phyloP scores from a whole-genome alignment of 2,329 filamentous ascomycete species.

The Diaporthe caulivora region DNA sequence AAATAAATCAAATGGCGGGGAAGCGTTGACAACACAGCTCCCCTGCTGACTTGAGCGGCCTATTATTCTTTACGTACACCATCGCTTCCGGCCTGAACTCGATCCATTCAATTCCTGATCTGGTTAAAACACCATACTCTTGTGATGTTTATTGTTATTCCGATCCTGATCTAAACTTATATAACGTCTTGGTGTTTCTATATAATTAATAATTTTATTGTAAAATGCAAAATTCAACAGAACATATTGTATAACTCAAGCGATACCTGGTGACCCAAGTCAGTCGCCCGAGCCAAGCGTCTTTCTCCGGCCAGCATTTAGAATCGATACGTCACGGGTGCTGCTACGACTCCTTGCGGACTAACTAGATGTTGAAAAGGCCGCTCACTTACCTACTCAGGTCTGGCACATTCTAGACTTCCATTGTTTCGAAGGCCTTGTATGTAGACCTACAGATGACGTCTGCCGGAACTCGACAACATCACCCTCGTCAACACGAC shows the following conservation, averaged over 20 bases:
- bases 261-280: background rate
- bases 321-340: background rate
- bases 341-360: background rate
- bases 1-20: constrained; percentile 24
- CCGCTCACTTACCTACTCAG: background rate
- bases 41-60: too few relatives aligned
- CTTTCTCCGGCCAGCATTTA: background rate
- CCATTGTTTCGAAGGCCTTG: background rate
- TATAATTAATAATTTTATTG: background rate
- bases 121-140: background rate
- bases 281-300: background rate
- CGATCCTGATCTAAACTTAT: background rate
- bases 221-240: background rate
- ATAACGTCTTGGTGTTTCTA: background rate
- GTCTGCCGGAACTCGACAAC: background rate
- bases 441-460: too few relatives aligned
- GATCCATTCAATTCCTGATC: background rate
- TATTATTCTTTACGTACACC: too few relatives aligned
- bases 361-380: background rate
- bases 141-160: too few relatives aligned
- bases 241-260: background rate
- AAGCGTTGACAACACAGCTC: constrained; percentile 22
- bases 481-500: background rate
- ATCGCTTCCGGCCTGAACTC: background rate
- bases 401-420: background rate